These are phyloP conservation scores for Limonium bicolor DNA, from an alignment of 148 eudicot species.

Conservation along the genomic window DNA sequence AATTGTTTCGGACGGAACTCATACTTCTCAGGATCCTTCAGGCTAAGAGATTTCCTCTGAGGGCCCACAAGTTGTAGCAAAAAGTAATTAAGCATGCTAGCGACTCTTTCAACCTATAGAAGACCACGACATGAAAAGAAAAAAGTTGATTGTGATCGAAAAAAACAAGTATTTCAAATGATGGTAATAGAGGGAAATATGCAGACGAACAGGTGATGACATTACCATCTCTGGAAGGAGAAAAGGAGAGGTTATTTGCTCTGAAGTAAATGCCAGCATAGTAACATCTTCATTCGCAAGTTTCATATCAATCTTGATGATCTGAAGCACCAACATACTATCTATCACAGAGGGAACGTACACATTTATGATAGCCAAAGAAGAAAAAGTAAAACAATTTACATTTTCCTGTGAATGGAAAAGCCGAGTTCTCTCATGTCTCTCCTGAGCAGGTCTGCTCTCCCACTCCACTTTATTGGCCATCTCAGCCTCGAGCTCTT, in stretches of 20 bases:
- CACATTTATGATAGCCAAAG: neutral
- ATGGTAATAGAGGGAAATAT: neutral
- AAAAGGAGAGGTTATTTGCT: slow-evolving; percentile 83
- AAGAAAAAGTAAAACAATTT: slow-evolving; percentile 11
- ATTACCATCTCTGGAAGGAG: slow-evolving; percentile 90
- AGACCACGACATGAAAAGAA: neutral
- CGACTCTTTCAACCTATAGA: slow-evolving; percentile 87
- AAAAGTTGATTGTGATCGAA: neutral
- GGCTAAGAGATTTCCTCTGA: slow-evolving; percentile 78
- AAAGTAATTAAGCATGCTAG: slow-evolving; percentile 96
- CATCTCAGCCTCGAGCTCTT: slow-evolving; percentile 97
- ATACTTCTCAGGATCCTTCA: slow-evolving; percentile 94
- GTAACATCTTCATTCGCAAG: slow-evolving; percentile 95
- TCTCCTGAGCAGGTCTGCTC: slow-evolving; percentile 80
- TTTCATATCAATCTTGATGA: slow-evolving; percentile 91
- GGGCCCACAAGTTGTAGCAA: slow-evolving; percentile 94
- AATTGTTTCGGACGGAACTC: slow-evolving; percentile 88
- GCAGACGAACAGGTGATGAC: neutral
- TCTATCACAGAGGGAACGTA: neutral
- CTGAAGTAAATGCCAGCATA: slow-evolving; percentile 88
- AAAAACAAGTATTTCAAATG: neutral
- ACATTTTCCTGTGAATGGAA: slow-evolving; percentile 96
- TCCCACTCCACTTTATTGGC: slow-evolving; percentile 94
- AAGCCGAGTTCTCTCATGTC: slow-evolving; percentile 91
- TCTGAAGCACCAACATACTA: slow-evolving; percentile 27